Evolutionary conservation across 768 basidiomycete species (phyloP).

Genomic region (Paxillus involutus): DNA sequence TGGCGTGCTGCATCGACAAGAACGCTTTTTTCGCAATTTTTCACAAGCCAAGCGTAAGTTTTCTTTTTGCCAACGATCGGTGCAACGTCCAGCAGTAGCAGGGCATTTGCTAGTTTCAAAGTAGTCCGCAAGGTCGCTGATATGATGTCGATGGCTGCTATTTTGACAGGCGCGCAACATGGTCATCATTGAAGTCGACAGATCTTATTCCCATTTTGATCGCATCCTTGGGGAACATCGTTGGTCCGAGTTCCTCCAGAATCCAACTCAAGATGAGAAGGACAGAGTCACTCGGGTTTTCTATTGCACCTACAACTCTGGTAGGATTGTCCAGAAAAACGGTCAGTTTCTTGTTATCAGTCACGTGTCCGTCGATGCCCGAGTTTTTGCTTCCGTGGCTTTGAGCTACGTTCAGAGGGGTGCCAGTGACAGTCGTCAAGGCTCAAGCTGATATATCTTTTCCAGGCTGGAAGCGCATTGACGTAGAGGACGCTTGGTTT

Average conservation of each 20-base stretch:
- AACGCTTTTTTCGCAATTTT: slow-evolving; percentile 39
- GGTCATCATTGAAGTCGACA: slow-evolving; percentile 44
- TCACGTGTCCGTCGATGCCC: not conserved
- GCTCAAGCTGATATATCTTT: not conserved
- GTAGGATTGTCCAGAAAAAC: slow-evolving; percentile 43
- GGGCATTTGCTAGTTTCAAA: not conserved
- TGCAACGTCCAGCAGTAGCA: not conserved
- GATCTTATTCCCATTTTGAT: slow-evolving; percentile 31
- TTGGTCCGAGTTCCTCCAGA: slow-evolving; percentile 40
- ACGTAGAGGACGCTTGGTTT: slow-evolving; percentile 46
- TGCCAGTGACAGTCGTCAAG: no score
- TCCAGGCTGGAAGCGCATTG: slow-evolving; percentile 48
- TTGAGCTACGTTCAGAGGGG: no score
- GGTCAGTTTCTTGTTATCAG: slow-evolving; percentile 28
- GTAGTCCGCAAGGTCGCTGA: not conserved
- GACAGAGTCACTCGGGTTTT: slow-evolving; percentile 34
- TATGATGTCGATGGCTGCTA: not conserved
- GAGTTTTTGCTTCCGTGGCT: not conserved
- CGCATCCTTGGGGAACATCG: slow-evolving; percentile 41
- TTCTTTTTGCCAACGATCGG: not conserved
- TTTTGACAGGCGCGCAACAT: slow-evolving; percentile 39
- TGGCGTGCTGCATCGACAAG: slow-evolving; percentile 39
- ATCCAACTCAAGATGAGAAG: slow-evolving; percentile 30
- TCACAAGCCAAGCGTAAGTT: slow-evolving; percentile 45
- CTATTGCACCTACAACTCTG: slow-evolving; percentile 38